phyloP scores from a whole-genome alignment of 345 rosid genomes.

The Populus davidiana region DNA sequence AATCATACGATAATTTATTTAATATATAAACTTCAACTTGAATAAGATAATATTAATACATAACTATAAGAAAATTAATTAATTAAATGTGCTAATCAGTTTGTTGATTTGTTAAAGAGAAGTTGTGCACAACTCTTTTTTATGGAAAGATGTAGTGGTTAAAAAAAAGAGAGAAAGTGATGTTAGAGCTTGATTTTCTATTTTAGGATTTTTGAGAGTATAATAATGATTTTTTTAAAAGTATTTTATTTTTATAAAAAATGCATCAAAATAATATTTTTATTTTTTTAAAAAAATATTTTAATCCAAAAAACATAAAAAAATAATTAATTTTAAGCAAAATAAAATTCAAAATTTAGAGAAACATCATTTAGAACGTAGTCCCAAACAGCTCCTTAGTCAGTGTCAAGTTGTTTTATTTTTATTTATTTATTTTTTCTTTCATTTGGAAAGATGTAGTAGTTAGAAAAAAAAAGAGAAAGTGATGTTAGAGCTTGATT shows the following conservation, averaged over 20 bases:
- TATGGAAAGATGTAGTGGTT: neutral
- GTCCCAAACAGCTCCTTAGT: neutral
- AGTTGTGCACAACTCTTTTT: slow-evolving; percentile 17
- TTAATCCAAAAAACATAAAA: too few relatives aligned
- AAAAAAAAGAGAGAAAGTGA: neutral
- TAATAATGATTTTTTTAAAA: too few relatives aligned
- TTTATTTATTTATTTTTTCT: neutral
- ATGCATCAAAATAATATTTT: too few relatives aligned
- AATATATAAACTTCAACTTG: neutral
- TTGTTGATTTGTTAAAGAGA: neutral
- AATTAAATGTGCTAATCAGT: neutral
- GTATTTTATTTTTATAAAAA: too few relatives aligned
- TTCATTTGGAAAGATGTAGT: slow-evolving; percentile 13
- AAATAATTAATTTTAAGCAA: too few relatives aligned
- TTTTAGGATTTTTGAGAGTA: too few relatives aligned
- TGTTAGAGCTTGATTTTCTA: slow-evolving; percentile 4
- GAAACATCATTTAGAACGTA: accelerated
- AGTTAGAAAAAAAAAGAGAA: too few relatives aligned
- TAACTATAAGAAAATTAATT: neutral
- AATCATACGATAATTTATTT: neutral
- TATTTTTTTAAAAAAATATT: too few relatives aligned
- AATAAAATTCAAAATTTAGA: too few relatives aligned
- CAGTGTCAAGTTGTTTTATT: slow-evolving; percentile 33
- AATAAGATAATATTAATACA: neutral
- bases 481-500: too few relatives aligned